phyloP scores from a whole-genome alignment of 305 asterid species.

The Fraxinus paxiana region DNA sequence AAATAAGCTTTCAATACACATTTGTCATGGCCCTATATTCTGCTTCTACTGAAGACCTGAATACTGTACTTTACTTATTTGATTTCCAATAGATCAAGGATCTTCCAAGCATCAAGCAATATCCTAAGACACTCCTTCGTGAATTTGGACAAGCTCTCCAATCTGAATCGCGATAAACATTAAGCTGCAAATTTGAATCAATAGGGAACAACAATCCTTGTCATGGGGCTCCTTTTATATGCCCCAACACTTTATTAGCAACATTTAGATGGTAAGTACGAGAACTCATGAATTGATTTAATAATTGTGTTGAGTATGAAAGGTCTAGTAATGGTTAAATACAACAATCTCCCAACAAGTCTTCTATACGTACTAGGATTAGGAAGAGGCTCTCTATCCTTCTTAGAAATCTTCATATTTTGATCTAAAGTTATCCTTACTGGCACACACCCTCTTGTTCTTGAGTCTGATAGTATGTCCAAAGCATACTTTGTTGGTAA shows the following conservation, averaged over 20 bases:
- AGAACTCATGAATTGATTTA: neutral
- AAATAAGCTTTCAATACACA: neutral
- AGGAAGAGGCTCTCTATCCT: neutral
- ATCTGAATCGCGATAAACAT: too few relatives aligned
- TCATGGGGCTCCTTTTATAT: neutral
- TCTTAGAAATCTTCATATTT: neutral
- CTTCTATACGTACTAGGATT: neutral
- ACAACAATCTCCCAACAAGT: neutral
- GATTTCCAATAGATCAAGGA: too few relatives aligned
- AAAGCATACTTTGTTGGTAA: neutral
- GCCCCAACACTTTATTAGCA: neutral
- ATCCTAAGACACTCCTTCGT: too few relatives aligned
- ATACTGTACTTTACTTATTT: too few relatives aligned
- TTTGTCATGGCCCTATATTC: neutral
- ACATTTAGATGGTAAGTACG: too few relatives aligned
- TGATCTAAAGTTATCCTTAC: neutral
- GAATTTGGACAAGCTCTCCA: too few relatives aligned
- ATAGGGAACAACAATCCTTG: neutral
- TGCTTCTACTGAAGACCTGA: neutral
- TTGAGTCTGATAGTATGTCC: neutral
- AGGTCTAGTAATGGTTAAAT: neutral
- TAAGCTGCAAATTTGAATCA: too few relatives aligned
- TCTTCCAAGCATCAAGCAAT: too few relatives aligned
- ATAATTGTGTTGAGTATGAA: neutral
- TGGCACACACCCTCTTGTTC: neutral